Evolutionary conservation across 805 yeast genomes (phyloP).

Genomic region (Saturnispora mendoncae): DNA sequence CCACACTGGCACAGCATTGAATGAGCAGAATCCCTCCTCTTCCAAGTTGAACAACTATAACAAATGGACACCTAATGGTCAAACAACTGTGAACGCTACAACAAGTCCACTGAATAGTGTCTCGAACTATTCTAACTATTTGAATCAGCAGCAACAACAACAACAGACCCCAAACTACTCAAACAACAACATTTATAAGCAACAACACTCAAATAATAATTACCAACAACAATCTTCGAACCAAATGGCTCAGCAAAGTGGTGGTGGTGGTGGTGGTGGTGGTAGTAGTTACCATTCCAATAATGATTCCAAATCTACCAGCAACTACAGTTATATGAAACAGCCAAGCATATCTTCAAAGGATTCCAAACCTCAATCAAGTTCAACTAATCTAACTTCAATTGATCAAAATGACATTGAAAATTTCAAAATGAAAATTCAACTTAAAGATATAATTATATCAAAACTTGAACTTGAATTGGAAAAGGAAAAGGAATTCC

Average conservation of each 20-base stretch:
- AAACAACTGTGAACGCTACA: too few species aligned
- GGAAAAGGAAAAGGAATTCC: constrained; percentile 32
- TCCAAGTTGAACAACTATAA: background rate
- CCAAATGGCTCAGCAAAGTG: constrained; percentile 1
- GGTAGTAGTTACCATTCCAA: background rate
- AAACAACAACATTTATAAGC: background rate
- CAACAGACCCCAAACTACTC: background rate
- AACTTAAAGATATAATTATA: constrained; percentile 46
- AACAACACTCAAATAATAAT: background rate
- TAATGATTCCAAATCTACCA: background rate
- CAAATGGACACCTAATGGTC: too few species aligned
- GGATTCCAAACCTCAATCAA: constrained; percentile 8
- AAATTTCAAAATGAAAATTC: constrained; percentile 40
- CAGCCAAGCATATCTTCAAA: constrained; percentile 1
- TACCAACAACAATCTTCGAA: background rate
- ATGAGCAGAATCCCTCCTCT: too few species aligned
- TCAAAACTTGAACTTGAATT: constrained; percentile 38
- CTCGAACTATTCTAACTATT: background rate
- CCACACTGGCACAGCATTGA: background rate
- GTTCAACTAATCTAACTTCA: constrained; percentile 7
- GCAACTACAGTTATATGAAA: background rate
- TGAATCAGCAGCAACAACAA: constrained; percentile 2
- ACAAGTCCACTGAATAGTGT: too few species aligned
- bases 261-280: background rate
- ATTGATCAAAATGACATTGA: constrained; percentile 24